phyloP scores from a whole-genome alignment of 805 yeast genomes.

The Grigorovia humatica region DNA sequence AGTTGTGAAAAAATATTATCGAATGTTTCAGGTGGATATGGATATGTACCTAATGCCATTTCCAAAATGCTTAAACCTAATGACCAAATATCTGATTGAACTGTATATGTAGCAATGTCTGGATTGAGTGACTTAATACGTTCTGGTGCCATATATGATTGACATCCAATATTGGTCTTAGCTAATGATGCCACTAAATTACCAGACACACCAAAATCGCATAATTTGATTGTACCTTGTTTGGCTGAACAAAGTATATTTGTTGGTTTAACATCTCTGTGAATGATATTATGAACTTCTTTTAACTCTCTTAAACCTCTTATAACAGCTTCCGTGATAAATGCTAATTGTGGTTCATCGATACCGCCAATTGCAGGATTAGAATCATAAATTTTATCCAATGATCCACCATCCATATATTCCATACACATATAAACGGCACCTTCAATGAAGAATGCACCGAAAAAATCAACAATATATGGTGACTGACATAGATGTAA shows the following conservation, averaged over 20 bases:
- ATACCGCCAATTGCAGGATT: slow-evolving; percentile 41
- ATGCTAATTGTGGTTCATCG: slow-evolving; percentile 72
- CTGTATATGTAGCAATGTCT: slow-evolving; percentile 74
- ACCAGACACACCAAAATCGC: slow-evolving; percentile 96
- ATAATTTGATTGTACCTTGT: slow-evolving; percentile 76
- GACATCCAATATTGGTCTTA: slow-evolving; percentile 93
- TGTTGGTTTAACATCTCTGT: slow-evolving; percentile 95
- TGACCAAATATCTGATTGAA: slow-evolving; percentile 94
- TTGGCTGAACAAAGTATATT: slow-evolving; percentile 71
- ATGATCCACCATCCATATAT: slow-evolving; percentile 92
- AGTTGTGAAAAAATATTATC: slow-evolving; percentile 85
- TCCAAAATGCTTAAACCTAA: slow-evolving; percentile 79
- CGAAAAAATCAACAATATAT: slow-evolving; percentile 89
- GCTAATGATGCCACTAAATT: slow-evolving; percentile 92
- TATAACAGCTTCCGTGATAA: slow-evolving; percentile 69
- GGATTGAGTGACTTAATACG: slow-evolving; percentile 69
- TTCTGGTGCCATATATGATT: slow-evolving; percentile 98
- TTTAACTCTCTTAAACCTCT: slow-evolving; percentile 74
- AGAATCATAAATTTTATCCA: slow-evolving; percentile 71
- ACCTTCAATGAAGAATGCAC: slow-evolving; percentile 95
- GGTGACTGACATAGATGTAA: slow-evolving; percentile 86
- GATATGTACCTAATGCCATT: slow-evolving; percentile 83
- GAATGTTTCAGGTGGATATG: slow-evolving; percentile 93
- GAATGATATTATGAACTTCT: slow-evolving; percentile 86
- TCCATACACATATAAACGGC: slow-evolving; percentile 98